A percentile compares a stretch with the other conserved stretches of the same genome.
Evolutionary conservation across 2,329 filamentous ascomycete species (phyloP).

Genomic region (Didymella exigua): DNA sequence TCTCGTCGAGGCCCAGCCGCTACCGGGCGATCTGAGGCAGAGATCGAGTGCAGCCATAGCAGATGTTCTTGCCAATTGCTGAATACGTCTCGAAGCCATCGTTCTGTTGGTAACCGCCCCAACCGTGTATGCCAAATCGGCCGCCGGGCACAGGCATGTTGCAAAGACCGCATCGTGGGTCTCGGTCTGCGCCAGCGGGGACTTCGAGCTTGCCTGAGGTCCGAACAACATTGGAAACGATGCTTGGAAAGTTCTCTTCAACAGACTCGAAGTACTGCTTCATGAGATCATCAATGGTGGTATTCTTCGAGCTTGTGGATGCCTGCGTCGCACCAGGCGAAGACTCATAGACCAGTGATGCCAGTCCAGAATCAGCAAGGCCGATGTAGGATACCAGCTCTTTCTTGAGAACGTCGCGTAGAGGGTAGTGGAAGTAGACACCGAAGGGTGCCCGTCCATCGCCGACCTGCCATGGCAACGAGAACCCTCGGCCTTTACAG

Average conservation of each 20-base stretch:
- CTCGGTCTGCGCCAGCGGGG: conserved; percentile 37
- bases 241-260: conserved; percentile 83
- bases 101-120: conserved; percentile 62
- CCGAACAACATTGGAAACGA: conserved; percentile 93
- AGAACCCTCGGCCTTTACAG: conserved; percentile 86
- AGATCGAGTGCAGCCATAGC: conserved; percentile 76
- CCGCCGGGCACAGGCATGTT: conserved; percentile 68
- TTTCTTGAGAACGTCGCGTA: conserved; percentile 82
- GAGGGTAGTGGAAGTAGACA: conserved; percentile 73
- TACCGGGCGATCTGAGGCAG: conserved; percentile 20
- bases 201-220: conserved; percentile 82
- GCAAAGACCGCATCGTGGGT: conserved; percentile 67
- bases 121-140: conserved; percentile 67
- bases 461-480: conserved; percentile 78
- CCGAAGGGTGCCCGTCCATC: conserved; percentile 71
- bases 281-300: conserved; percentile 92
- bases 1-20: too few relatives aligned
- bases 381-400: conserved; percentile 74
- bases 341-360: conserved; percentile 43
- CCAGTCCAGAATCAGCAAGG: conserved; percentile 59
- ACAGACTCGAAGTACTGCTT: conserved; percentile 84
- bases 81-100: conserved; percentile 34
- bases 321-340: conserved; percentile 35
- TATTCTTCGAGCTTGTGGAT: conserved; percentile 69
- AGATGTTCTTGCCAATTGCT: conserved; percentile 52